Base-by-base conservation (phyloP, 371 early-diverging fungal genomes). In the Neoconidiobolus thromboides region DNA sequence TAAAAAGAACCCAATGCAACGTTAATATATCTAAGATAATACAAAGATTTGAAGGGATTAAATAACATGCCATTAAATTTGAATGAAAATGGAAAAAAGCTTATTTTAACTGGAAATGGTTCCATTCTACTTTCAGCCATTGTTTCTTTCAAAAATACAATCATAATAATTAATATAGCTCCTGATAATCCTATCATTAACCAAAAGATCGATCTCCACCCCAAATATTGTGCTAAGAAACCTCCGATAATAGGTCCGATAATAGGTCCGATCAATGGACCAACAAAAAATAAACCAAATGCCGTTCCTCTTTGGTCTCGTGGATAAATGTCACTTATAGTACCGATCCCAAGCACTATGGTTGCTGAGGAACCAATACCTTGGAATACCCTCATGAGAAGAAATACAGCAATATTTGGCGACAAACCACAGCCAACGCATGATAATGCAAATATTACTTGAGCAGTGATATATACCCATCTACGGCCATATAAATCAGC, bases 271-370 rank as follows among this genome's bases (percentile, higher is more conserved):
- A 81, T 62, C 6, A 77, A 58, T 0, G 79, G 75, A 0, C 81
- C 80, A 6, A 81, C 49, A 10, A 78, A 72, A 61, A 77, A 80
- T 2, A 77, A 61, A 0, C 78, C 80, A 69, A 81, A 74, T 3
- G 81, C 78, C 44, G 70, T 72, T 1, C 82, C 82, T 5, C 73
- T 64, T 43, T 67, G 59, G 36, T 73, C 62, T 41, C 66, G 62
- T 15, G n/a, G 49, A 38, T 55, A 78, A 50, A 76, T 68, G 54
- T 76, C 78, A 9, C 75, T 67, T n/a, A 88, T 79, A 2, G 76
- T 77, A 52, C 85, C 88, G 40, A 83, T 83, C 0, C 86, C 86
- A 0, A 86, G 76, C 9, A 80, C 75, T 57, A 80, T 76, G 15
- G 80, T 78, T 12, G 85, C 83, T 14, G 83, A 80, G 3, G 83